phyloP scores from a whole-genome alignment of 1,139 yeast species.

The Petasospora fabianii region DNA sequence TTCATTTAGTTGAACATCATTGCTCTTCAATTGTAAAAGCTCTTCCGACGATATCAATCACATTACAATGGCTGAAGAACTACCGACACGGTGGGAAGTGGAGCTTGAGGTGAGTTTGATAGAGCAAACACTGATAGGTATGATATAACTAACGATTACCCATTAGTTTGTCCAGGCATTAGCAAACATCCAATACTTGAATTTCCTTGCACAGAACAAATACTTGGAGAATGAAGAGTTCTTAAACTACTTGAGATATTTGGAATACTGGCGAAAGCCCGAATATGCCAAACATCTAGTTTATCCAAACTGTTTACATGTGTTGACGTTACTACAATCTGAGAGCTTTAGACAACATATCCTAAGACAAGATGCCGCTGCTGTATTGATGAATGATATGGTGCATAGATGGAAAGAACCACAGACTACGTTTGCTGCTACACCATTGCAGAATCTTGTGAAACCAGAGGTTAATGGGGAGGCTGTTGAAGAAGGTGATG shows the following conservation, averaged over 20 bases:
- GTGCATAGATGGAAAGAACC: slow-evolving; percentile 62
- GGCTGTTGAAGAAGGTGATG: not conserved
- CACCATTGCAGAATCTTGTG: slow-evolving; percentile 17
- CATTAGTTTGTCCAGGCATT: slow-evolving; percentile 64
- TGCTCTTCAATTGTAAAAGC: no score
- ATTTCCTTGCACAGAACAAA: slow-evolving; percentile 60
- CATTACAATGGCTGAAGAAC: slow-evolving; percentile 22
- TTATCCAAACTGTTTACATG: slow-evolving; percentile 68
- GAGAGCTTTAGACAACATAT: slow-evolving; percentile 55
- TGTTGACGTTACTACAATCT: slow-evolving; percentile 51
- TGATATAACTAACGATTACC: not conserved
- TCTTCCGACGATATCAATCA: no score
- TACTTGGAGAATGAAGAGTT: slow-evolving; percentile 53
- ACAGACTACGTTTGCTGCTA: slow-evolving; percentile 25
- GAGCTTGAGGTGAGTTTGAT: slow-evolving; percentile 48
- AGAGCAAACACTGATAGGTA: no score
- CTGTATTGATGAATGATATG: slow-evolving; percentile 69
- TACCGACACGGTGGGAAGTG: slow-evolving; percentile 58
- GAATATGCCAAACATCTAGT: slow-evolving; percentile 63
- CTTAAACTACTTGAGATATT: slow-evolving; percentile 56
- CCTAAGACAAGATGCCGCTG: slow-evolving; percentile 55
- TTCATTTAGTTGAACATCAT: no score
- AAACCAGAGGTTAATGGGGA: slow-evolving; percentile 1
- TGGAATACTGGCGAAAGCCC: slow-evolving; percentile 68
- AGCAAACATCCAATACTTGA: slow-evolving; percentile 66